Percentiles rank a stretch among this genome's conserved stretches.
Evolutionary conservation across 805 yeast genomes (phyloP).

Genomic region (Kuraishia piskuri): DNA sequence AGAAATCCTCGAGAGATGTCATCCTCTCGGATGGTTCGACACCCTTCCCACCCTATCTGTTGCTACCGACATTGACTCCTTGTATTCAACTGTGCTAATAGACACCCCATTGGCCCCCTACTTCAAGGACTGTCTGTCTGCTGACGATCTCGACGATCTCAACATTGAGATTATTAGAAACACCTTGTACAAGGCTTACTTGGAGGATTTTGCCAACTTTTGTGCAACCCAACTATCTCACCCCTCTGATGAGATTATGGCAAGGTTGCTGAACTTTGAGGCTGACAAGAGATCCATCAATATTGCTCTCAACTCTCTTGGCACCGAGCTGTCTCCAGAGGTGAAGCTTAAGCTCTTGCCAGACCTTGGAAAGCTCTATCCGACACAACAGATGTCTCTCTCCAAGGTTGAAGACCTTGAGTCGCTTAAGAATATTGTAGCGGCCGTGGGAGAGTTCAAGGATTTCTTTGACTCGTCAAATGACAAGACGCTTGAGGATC

Average conservation of each 20-base stretch:
- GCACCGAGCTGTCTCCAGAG: constrained; percentile 66
- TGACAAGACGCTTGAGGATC: constrained; percentile 77
- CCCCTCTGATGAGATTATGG: constrained; percentile 82
- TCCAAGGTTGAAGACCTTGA: constrained; percentile 81
- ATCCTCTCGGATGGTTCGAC: constrained; percentile 98
- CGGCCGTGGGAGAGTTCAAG: constrained; percentile 57
- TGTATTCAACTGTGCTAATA: constrained; percentile 84
- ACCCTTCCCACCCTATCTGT: constrained; percentile 91
- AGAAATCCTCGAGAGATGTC: constrained; percentile 85
- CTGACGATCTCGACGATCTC: constrained; percentile 86
- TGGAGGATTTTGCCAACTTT: constrained; percentile 77
- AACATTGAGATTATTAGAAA: constrained; percentile 94
- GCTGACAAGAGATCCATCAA: constrained; percentile 94
- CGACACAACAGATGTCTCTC: constrained; percentile 56
- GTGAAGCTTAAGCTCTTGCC: constrained; percentile 74
- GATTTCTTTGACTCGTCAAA: constrained; percentile 41
- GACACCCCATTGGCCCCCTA: constrained; percentile 98
- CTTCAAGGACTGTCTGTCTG: constrained; percentile 80
- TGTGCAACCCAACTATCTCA: constrained; percentile 48
- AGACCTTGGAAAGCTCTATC: constrained; percentile 71
- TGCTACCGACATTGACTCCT: constrained; percentile 90
- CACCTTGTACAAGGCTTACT: constrained; percentile 83
- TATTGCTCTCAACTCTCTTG: constrained; percentile 83
- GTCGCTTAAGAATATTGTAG: constrained; percentile 59
- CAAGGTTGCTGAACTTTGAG: constrained; percentile 71